phyloP scores from a whole-genome alignment of 768 basidiomycete species.

The Boletus subcaerulescens region DNA sequence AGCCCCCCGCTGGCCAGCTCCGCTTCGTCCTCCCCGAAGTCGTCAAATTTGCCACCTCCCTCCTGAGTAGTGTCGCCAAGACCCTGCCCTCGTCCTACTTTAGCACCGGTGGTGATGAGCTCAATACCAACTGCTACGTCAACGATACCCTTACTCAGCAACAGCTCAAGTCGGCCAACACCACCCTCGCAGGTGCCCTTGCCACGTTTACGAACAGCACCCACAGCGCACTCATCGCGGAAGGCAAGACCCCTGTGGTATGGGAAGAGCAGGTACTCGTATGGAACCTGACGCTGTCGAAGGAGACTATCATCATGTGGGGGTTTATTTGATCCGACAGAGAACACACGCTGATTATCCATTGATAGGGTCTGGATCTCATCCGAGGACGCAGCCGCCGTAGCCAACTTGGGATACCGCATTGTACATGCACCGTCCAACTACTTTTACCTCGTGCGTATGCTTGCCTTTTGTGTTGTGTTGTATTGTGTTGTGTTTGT shows the following conservation, averaged over 20 bases:
- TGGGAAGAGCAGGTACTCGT: conserved; percentile 68
- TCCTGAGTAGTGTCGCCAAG: conserved; percentile 53
- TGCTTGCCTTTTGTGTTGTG: background rate
- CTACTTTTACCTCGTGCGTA: conserved; percentile 49
- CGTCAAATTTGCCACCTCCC: conserved; percentile 51
- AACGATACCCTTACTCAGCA: conserved; percentile 59
- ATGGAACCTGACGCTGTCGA: conserved; percentile 39
- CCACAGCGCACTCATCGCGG: conserved; percentile 50
- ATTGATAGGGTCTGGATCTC: conserved; percentile 44
- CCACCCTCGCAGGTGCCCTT: conserved; percentile 63
- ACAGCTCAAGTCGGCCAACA: conserved; percentile 46
- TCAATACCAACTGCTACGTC: conserved; percentile 65
- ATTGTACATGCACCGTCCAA: conserved; percentile 49
- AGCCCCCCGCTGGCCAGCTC: conserved; percentile 83
- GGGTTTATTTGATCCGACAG: background rate
- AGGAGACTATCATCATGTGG: conserved; percentile 43
- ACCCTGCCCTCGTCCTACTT: conserved; percentile 60
- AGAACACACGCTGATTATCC: background rate
- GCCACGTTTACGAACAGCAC: conserved; percentile 57
- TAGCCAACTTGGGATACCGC: conserved; percentile 39
- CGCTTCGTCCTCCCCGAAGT: conserved; percentile 63
- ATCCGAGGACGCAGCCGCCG: conserved; percentile 36
- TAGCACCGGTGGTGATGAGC: conserved; percentile 80
- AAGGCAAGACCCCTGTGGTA: conserved; percentile 75
- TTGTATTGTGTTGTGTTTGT: background rate